Conservation (phyloP, 2,329 filamentous ascomycete species). For the Colletotrichum cuscutae region DNA sequence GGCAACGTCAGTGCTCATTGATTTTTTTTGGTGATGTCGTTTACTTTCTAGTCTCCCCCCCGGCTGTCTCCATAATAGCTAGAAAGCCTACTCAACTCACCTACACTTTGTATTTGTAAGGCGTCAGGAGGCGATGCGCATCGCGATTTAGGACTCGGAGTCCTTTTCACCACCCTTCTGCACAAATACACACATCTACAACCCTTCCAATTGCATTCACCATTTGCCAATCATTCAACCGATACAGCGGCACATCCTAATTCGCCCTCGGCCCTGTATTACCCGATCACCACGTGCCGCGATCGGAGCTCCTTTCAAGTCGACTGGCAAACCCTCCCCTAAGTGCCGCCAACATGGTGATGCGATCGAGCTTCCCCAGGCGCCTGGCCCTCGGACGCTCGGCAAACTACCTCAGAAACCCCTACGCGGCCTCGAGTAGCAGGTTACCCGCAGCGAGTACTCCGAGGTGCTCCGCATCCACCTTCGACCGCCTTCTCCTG, state of each 20-base stretch:
- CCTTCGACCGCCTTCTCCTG: slow-evolving; percentile 46
- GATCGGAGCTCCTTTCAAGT: slow-evolving; percentile 12
- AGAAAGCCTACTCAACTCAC: slow-evolving; percentile 20
- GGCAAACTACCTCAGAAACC: slow-evolving; percentile 40
- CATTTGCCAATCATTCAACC: not conserved
- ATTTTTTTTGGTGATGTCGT: slow-evolving; percentile 33
- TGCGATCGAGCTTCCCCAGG: slow-evolving; percentile 52
- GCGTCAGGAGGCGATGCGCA: slow-evolving; percentile 33
- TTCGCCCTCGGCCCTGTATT: slow-evolving; percentile 14
- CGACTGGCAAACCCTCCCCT: not conserved
- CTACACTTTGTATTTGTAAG: slow-evolving; percentile 33
- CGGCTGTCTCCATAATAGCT: slow-evolving; percentile 24
- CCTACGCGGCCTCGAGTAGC: slow-evolving; percentile 37
- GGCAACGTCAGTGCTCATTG: slow-evolving; percentile 33
- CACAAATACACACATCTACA: slow-evolving; percentile 1
- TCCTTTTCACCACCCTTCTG: slow-evolving; percentile 7
- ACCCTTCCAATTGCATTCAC: slow-evolving; percentile 5
- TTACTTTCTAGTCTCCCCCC: slow-evolving; percentile 19
- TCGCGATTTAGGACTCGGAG: slow-evolving; percentile 17
- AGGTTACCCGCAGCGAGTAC: slow-evolving; percentile 29
- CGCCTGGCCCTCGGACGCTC: slow-evolving; percentile 51
- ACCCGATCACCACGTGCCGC: slow-evolving; percentile 18
- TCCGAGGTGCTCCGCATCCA: slow-evolving; percentile 32
- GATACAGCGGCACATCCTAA: not conserved
- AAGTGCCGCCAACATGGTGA: slow-evolving; percentile 47